phyloP scores from a whole-genome alignment of 1,139 yeast species.

The Sugiyamaella xylanicola region DNA sequence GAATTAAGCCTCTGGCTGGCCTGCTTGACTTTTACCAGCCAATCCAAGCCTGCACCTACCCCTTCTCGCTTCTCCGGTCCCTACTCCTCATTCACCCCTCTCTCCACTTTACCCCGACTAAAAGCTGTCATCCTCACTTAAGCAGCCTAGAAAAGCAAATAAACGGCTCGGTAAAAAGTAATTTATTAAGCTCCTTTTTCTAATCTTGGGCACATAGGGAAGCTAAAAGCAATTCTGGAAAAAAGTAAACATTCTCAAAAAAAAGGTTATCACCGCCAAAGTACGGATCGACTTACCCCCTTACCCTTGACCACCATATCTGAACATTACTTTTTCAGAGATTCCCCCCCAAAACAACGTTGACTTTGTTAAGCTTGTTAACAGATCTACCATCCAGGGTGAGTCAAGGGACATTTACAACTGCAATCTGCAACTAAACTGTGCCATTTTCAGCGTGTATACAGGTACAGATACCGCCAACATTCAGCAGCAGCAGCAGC shows the following conservation, averaged over 20 bases:
- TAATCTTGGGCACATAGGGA: neutral
- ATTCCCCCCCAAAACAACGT: neutral
- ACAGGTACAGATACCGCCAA: no score
- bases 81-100: neutral
- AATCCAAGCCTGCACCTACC: no score
- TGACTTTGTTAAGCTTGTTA: neutral
- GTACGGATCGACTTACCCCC: neutral
- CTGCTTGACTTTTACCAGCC: no score
- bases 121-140: neutral
- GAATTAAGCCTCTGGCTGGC: no score
- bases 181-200: neutral
- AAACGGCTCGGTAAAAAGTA: neutral
- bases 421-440: neutral
- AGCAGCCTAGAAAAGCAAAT: neutral
- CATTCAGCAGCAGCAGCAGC: neutral
- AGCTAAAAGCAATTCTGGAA: neutral
- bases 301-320: neutral
- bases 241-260: neutral
- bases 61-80: no score
- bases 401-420: neutral
- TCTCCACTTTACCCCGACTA: neutral
- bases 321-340: neutral
- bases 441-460: constrained; percentile 1
- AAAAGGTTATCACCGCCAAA: neutral
- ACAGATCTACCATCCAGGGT: neutral